Evolutionary conservation across 169 alveolate species (phyloP).

Genomic region (Theileria equi): DNA sequence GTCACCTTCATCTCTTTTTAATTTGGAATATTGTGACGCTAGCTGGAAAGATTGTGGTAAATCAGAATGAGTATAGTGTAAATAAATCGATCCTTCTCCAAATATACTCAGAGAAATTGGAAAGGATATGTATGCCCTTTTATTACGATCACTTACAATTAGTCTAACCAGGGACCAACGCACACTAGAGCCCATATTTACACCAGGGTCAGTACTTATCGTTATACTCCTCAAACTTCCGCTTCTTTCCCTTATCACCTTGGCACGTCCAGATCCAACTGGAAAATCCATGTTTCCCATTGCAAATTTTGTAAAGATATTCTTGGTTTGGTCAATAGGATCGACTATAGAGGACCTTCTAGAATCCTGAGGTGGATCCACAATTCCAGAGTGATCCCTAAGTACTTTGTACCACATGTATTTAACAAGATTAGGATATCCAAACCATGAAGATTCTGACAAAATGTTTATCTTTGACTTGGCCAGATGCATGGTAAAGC

Average conservation of each 20-base stretch:
- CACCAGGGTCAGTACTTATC: too few relatives aligned
- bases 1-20: too few relatives aligned
- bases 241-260: too few relatives aligned
- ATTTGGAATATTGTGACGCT: too few relatives aligned
- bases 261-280: too few relatives aligned
- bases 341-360: slow-evolving; percentile 16
- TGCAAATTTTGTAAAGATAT: too few relatives aligned
- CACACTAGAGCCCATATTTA: too few relatives aligned
- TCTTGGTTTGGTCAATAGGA: slow-evolving; percentile 5
- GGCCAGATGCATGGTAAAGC: slow-evolving; percentile 31
- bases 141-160: slow-evolving; percentile 23
- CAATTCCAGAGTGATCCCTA: slow-evolving; percentile 16
- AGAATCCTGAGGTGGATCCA: slow-evolving; percentile 4
- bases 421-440: slow-evolving; percentile 48
- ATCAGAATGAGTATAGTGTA: background rate
- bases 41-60: too few relatives aligned
- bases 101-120: slow-evolving; percentile 42
- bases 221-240: too few relatives aligned
- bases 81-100: slow-evolving; percentile 40
- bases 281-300: too few relatives aligned
- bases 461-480: slow-evolving; percentile 28
- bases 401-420: slow-evolving; percentile 48
- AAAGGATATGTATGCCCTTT: slow-evolving; percentile 37
- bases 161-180: slow-evolving; percentile 28
- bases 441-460: slow-evolving; percentile 62